A percentile compares a stretch with the other conserved stretches of the same genome.
These are phyloP conservation scores for Phycomyces blakesleeanus DNA, from an alignment of 192 early-diverging fungal species.

Conservation along the genomic window DNA sequence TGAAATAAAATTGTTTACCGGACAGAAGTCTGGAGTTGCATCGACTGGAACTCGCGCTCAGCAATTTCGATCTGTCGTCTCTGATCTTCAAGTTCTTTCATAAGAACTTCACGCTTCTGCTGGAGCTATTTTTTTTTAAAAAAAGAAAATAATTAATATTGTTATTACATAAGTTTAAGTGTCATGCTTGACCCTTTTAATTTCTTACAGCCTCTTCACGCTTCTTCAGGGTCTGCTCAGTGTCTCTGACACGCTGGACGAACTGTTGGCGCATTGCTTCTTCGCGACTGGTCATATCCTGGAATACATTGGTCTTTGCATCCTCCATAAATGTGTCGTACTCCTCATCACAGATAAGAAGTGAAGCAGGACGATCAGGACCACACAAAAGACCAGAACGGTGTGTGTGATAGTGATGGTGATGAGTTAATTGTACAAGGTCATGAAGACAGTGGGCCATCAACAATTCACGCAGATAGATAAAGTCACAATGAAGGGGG, in stretches of 20 bases:
- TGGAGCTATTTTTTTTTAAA: neutral
- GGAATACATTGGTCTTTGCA: conserved; percentile 57
- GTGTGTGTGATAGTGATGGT: conserved; percentile 69
- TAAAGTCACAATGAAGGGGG: conserved; percentile 89
- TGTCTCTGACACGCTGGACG: conserved; percentile 45
- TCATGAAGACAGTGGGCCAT: conserved; percentile 71
- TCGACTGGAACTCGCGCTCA: neutral
- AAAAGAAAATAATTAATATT: no score
- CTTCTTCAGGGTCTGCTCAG: conserved; percentile 41
- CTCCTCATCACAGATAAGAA: conserved; percentile 76
- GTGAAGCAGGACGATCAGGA: conserved; percentile 71
- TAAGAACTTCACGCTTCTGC: neutral
- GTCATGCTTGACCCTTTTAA: neutral
- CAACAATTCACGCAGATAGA: conserved; percentile 77
- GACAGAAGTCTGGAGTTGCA: neutral
- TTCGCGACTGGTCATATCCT: conserved; percentile 61
- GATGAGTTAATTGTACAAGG: conserved; percentile 77
- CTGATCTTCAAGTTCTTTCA: conserved; percentile 2
- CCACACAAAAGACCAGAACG: conserved; percentile 59
- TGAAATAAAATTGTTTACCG: neutral
- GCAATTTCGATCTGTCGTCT: neutral
- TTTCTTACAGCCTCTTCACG: conserved; percentile 42
- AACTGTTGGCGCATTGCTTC: conserved; percentile 49
- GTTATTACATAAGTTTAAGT: no score
- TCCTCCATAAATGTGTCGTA: conserved; percentile 71